phyloP scores from a whole-genome alignment of 2,329 filamentous ascomycete species.

The Verticillium tricorpus region DNA sequence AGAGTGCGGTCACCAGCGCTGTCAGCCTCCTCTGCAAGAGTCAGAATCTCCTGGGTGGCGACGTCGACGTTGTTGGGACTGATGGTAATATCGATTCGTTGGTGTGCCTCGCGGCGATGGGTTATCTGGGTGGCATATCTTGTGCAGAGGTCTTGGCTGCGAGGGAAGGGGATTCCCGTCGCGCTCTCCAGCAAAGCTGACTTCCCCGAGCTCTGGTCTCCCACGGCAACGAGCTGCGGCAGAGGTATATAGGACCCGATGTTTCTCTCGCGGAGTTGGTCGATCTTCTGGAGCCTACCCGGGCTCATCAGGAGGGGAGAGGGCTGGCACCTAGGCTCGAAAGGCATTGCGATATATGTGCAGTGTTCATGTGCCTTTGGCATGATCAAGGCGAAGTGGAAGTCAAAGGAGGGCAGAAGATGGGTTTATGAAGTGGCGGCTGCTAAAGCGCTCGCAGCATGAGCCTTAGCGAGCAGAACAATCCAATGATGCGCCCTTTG shows the following conservation, averaged over 20 bases:
- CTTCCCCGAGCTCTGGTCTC: conserved; percentile 28
- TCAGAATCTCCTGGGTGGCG: too few relatives aligned
- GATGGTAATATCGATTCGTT: conserved; percentile 3
- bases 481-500: too few relatives aligned
- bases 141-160: conserved; percentile 22
- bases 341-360: not conserved
- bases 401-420: too few relatives aligned
- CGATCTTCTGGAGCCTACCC: conserved; percentile 18
- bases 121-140: conserved; percentile 23
- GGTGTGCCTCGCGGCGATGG: not conserved
- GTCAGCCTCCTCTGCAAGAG: too few relatives aligned
- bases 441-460: too few relatives aligned
- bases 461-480: too few relatives aligned
- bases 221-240: conserved; percentile 23
- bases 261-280: conserved; percentile 20
- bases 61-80: too few relatives aligned
- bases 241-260: conserved; percentile 16
- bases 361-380: too few relatives aligned
- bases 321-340: not conserved
- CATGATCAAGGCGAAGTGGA: too few relatives aligned
- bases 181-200: conserved; percentile 26
- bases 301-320: conserved; percentile 1
- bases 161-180: conserved; percentile 25
- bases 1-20: too few relatives aligned
- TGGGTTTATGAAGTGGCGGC: too few relatives aligned